Conservation (phyloP, 2,329 filamentous ascomycete species). For the Arthrobotrys musiformis region DNA sequence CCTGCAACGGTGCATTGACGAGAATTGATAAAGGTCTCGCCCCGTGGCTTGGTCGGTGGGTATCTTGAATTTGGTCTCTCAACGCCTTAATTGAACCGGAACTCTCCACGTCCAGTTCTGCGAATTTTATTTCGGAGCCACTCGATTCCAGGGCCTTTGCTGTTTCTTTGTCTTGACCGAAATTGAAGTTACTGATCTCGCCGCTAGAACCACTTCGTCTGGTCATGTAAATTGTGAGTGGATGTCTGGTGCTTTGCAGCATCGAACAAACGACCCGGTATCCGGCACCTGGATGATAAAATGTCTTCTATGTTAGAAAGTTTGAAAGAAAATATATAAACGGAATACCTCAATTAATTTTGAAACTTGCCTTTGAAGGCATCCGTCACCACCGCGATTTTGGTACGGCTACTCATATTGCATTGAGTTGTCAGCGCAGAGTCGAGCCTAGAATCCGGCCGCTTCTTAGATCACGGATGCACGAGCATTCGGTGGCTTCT, state of each 20-base stretch:
- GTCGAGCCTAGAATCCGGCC: not conserved
- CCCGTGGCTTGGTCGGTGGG: constrained; percentile 37
- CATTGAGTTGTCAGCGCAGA: not conserved
- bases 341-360: too few species aligned
- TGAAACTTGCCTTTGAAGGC: constrained; percentile 25
- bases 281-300: constrained; percentile 12
- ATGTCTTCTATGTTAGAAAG: not conserved
- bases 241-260: constrained; percentile 26
- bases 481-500: too few species aligned
- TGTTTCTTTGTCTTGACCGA: not conserved
- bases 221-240: constrained; percentile 31
- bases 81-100: constrained; percentile 59
- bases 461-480: not conserved
- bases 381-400: constrained; percentile 45
- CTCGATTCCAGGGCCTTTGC: not conserved
- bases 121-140: constrained; percentile 2
- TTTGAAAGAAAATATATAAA: too few species aligned
- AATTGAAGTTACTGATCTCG: not conserved
- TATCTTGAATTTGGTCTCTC: constrained; percentile 57
- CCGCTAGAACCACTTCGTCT: not conserved
- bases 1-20: constrained; percentile 52
- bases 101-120: constrained; percentile 58
- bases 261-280: constrained; percentile 39
- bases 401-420: not conserved
- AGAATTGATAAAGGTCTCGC: constrained; percentile 60